phyloP scores from a whole-genome alignment of 2,329 filamentous ascomycete genomes.

The Aspergillus bombycis region DNA sequence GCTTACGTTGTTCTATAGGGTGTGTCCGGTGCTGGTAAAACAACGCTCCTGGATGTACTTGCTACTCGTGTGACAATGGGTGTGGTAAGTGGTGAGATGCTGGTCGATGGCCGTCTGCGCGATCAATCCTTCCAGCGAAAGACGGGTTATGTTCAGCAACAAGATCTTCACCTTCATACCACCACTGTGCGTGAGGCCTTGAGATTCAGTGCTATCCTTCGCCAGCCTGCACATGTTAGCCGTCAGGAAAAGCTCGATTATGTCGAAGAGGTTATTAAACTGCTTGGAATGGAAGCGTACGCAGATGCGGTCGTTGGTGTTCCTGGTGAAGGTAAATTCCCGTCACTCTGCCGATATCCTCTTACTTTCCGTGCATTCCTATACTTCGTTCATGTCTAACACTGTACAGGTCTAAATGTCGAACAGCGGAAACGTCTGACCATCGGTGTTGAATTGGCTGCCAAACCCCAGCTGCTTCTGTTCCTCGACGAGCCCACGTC shows the following conservation, averaged over 20 bases:
- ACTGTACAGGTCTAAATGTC: conserved; percentile 53
- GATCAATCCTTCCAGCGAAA: conserved; percentile 87
- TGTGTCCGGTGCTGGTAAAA: conserved; percentile 91
- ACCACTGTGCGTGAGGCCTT: conserved; percentile 87
- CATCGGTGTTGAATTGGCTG: conserved; percentile 93
- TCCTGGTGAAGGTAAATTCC: conserved; percentile 73
- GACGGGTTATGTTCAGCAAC: conserved; percentile 89
- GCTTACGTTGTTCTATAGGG: conserved; percentile 47
- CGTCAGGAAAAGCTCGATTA: conserved; percentile 80
- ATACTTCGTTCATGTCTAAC: conserved; percentile 13
- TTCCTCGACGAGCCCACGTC: conserved; percentile 96
- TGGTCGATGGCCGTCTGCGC: conserved; percentile 74
- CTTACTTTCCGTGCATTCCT: not conserved
- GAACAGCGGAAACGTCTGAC: conserved; percentile 77
- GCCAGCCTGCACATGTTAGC: conserved; percentile 76
- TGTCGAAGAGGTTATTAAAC: conserved; percentile 86
- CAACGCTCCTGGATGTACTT: conserved; percentile 82
- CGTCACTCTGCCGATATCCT: not conserved
- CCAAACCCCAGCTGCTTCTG: conserved; percentile 84
- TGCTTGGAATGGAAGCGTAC: conserved; percentile 87
- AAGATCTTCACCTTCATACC: conserved; percentile 84
- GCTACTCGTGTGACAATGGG: conserved; percentile 87
- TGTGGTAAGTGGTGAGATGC: conserved; percentile 83
- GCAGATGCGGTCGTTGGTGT: conserved; percentile 90
- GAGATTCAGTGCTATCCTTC: conserved; percentile 80